A percentile compares a stretch with the other conserved stretches of the same genome.
Conservation (phyloP, 352 stramenopile genomes). For the Phytopythium mirpurense region DNA sequence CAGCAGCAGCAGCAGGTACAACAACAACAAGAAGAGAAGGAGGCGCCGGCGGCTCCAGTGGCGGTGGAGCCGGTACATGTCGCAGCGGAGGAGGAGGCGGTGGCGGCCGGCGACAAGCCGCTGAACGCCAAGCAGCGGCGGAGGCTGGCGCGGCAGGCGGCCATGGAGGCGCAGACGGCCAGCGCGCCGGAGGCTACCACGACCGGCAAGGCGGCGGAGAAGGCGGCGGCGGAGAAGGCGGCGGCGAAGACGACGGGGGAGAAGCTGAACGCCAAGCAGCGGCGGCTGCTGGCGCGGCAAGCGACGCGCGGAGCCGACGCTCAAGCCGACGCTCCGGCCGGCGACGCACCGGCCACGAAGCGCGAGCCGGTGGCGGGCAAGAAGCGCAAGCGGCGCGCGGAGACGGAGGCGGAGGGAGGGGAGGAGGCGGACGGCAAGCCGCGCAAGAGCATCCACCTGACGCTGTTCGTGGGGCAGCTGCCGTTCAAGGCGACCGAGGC, state of each 20-base stretch:
- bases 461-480: slow-evolving; percentile 79
- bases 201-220: background rate
- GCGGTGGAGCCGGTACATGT: slow-evolving; percentile 5
- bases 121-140: slow-evolving; percentile 56
- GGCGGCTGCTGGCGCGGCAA: slow-evolving; percentile 48
- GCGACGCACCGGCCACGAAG: too few species aligned
- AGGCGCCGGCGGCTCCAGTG: background rate
- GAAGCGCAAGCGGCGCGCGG: slow-evolving; percentile 42
- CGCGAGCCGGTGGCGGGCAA: too few species aligned
- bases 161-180: background rate
- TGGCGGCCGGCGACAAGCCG: slow-evolving; percentile 9
- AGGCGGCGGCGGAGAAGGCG: slow-evolving; percentile 4
- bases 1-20: slow-evolving; percentile 33
- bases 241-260: slow-evolving; percentile 8
- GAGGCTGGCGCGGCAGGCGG: slow-evolving; percentile 39
- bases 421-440: slow-evolving; percentile 12
- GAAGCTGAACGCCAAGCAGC: slow-evolving; percentile 49
- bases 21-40: slow-evolving; percentile 8
- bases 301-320: slow-evolving; percentile 27
- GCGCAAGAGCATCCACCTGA: slow-evolving; percentile 76
- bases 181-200: too few species aligned
- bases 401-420: slow-evolving; percentile 8
- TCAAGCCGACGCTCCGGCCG: too few species aligned
- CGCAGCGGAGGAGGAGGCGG: background rate
- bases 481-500: slow-evolving; percentile 68